These are phyloP conservation scores for Aspergillus alliaceus DNA, from an alignment of 2,329 filamentous ascomycete species.

Conservation along the genomic window DNA sequence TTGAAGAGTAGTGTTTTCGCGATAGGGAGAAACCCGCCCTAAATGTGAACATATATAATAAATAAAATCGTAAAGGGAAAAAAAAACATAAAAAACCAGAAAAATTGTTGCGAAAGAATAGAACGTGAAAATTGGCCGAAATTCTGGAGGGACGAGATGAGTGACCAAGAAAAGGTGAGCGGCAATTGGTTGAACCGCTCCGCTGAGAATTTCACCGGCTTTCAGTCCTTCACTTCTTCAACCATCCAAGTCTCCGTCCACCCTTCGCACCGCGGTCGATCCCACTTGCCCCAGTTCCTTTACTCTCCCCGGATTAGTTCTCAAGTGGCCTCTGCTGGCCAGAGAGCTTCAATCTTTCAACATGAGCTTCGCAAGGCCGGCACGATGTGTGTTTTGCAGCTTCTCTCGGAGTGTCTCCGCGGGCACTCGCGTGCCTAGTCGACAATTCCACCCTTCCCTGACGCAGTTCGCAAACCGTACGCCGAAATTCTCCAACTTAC, in stretches of 20 bases:
- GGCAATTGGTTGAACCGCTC: slow-evolving; percentile 21
- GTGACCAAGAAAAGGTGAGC: slow-evolving; percentile 18
- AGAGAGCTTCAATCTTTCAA: slow-evolving; percentile 27
- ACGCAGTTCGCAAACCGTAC: slow-evolving; percentile 38
- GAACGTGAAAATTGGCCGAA: slow-evolving; percentile 1
- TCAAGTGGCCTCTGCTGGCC: slow-evolving; percentile 28
- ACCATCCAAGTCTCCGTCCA: slow-evolving; percentile 8
- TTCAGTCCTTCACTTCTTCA: slow-evolving; percentile 9
- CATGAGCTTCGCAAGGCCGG: slow-evolving; percentile 52
- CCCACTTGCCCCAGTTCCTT: slow-evolving; percentile 1
- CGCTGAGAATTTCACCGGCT: slow-evolving; percentile 28
- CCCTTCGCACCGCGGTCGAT: slow-evolving; percentile 1
- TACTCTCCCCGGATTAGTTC: slow-evolving; percentile 11
- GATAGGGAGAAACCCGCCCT: slow-evolving; percentile 4
- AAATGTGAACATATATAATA: slow-evolving; percentile 11
- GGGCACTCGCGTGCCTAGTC: slow-evolving; percentile 44
- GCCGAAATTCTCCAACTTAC: slow-evolving; percentile 41
- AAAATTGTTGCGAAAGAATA: neutral
- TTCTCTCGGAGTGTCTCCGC: slow-evolving; percentile 43
- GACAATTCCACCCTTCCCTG: slow-evolving; percentile 50
- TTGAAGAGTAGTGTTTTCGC: slow-evolving; percentile 3
- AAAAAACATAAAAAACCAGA: neutral
- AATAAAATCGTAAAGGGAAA: neutral
- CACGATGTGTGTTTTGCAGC: slow-evolving; percentile 53
- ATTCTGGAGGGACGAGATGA: slow-evolving; percentile 3